These are phyloP conservation scores for Cyberlindnera xishuangbannaensis DNA, from an alignment of 805 yeast species.

Conservation along the genomic window DNA sequence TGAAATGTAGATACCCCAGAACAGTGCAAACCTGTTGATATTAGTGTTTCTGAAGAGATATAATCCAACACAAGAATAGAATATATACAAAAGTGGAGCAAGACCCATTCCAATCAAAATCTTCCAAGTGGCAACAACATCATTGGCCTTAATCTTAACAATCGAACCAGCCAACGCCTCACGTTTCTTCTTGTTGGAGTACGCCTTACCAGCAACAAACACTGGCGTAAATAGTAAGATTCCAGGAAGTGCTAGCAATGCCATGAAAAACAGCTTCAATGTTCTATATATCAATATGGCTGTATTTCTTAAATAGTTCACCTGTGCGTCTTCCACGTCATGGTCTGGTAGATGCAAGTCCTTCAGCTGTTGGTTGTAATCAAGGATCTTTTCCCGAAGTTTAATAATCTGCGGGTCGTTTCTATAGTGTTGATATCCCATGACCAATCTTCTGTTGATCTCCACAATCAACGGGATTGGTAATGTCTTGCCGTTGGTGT, in stretches of 20 bases:
- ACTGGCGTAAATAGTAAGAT: constrained; percentile 81
- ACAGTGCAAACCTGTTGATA: constrained; percentile 26
- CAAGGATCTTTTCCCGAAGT: constrained; percentile 56
- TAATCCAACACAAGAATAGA: constrained; percentile 64
- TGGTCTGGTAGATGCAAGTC: constrained; percentile 55
- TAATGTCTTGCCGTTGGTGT: constrained; percentile 66
- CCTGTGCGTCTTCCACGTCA: constrained; percentile 45
- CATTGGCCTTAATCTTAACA: constrained; percentile 88
- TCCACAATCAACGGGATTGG: constrained; percentile 85
- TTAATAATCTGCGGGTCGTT: constrained; percentile 62
- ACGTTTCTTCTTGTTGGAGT: constrained; percentile 66
- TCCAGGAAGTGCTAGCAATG: constrained; percentile 81
- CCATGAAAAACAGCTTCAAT: constrained; percentile 47
- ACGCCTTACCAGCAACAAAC: constrained; percentile 67
- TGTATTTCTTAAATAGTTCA: constrained; percentile 43
- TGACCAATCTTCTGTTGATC: constrained; percentile 79
- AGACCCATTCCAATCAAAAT: constrained; percentile 81
- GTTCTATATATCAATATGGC: constrained; percentile 53
- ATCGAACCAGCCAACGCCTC: constrained; percentile 81
- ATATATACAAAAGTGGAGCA: constrained; percentile 79
- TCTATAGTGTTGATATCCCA: constrained; percentile 72
- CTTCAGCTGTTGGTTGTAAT: constrained; percentile 61
- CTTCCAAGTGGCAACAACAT: constrained; percentile 97
- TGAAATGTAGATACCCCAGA: constrained; percentile 47
- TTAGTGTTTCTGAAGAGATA: constrained; percentile 29